phyloP scores from a whole-genome alignment of 2,329 filamentous ascomycete genomes.

The Aspergillus sp. region DNA sequence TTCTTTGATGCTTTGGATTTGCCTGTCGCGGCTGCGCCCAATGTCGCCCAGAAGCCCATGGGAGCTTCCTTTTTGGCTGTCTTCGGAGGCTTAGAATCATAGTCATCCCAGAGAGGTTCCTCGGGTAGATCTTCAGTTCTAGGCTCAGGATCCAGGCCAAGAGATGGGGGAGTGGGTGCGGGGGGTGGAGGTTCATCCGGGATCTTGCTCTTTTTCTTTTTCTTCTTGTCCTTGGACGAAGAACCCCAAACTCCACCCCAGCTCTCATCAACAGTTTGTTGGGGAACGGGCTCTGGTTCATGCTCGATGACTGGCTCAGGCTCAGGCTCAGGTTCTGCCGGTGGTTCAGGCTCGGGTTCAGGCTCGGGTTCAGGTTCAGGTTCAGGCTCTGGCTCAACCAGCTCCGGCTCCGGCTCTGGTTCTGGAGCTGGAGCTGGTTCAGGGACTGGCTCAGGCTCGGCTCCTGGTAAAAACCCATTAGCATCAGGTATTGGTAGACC shows the following conservation, averaged over 20 bases:
- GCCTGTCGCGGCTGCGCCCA: constrained; percentile 33
- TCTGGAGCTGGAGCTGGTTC: constrained; percentile 15
- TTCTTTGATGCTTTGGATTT: constrained; percentile 39
- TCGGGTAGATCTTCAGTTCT: constrained; percentile 16
- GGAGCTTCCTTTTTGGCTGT: constrained; percentile 32
- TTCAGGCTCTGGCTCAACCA: constrained; percentile 13
- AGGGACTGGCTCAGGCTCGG: constrained; percentile 20
- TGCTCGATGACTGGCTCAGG: constrained; percentile 23
- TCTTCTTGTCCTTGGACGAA: constrained; percentile 43
- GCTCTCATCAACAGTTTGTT: constrained; percentile 20
- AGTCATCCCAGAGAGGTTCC: constrained; percentile 31
- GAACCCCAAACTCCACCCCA: constrained; percentile 30
- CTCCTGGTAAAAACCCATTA: constrained; percentile 6
- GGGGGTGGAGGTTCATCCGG: constrained; percentile 42
- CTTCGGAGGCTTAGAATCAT: constrained; percentile 33
- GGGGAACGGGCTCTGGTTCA: constrained; percentile 28
- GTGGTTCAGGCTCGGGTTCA: constrained; percentile 10
- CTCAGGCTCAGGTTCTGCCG: constrained; percentile 12
- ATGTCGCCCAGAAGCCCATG: constrained; percentile 42
- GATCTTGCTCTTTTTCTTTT: constrained; percentile 43
- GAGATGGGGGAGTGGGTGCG: constrained; percentile 43
- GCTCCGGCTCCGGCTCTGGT: constrained; percentile 17
- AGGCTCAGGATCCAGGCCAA: constrained; percentile 39
- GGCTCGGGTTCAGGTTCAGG: constrained; percentile 18
- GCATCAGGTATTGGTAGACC: constrained; percentile 20